Base-by-base conservation (phyloP, 2,329 filamentous ascomycete genomes). In the Amauroascus verrucosus region DNA sequence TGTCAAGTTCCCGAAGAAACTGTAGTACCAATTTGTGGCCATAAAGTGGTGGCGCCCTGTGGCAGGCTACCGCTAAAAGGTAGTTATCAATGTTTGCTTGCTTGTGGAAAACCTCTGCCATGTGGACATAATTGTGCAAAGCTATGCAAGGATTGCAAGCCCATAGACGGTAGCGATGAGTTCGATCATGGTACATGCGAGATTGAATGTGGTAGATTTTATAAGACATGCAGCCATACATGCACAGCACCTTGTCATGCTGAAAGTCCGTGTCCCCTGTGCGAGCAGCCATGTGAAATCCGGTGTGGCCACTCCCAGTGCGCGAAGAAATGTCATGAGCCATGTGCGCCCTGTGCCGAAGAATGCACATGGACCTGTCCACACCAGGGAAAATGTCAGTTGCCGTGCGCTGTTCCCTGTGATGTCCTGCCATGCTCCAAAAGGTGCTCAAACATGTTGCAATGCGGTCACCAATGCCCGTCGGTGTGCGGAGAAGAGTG, bases 381-480 rank as follows among this genome's bases (percentile, higher is more conserved):
- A 6, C 83, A 86, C 59, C 37, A 43, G 9, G 67, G 61, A 20
- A 26, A 50, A 1, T 78, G 75, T 50, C 65, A 65, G 0, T 73
- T 81, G 72, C 79, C 79, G 16, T 87, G 84, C 56, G 81, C 81
- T 0, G 83, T 78, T 0, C 83, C 84, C 0, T 88, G 84, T 62
- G 72, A 85, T 58, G 77, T 80, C 67, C 61, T 86, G 0, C 85
- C 84, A 1, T 88, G 84, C 62, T 77, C 76, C 1, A 64, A 73
- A 58, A 72, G 83, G 7, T 88, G 84, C 61, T 61, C 69, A 2
- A 70, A 77, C 26, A 14, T 54, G 0, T 64, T 87, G 2, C 16
- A 24, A 0, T 87, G 84, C 60, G 78, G 79, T 0, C 82, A 86
- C 63, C 77, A 72, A 62, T 87, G 80, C 69, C 82, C 82, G 0